Conservation (phyloP, 129 eudicot genomes). For the Flaveria brownii region DNA sequence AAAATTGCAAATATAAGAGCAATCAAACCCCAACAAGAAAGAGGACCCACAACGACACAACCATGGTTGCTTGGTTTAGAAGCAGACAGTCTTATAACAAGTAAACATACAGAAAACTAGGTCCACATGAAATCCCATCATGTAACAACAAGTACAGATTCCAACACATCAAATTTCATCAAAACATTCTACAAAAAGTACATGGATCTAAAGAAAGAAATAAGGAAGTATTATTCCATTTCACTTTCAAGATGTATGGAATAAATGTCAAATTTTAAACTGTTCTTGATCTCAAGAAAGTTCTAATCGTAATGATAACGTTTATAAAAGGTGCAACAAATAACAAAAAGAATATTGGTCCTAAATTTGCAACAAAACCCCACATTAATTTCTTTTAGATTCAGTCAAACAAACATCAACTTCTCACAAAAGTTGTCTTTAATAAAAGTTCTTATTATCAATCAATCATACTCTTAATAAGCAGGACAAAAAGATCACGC, state of each 20-base stretch:
- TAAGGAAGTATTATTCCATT: too few relatives aligned
- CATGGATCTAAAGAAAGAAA: background rate
- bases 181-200: background rate
- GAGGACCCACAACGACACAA: background rate
- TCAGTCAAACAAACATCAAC: too few relatives aligned
- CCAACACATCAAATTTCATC: background rate
- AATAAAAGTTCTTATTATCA: background rate
- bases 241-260: too few relatives aligned
- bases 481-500: too few relatives aligned
- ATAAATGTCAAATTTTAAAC: background rate
- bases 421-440: background rate
- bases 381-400: background rate
- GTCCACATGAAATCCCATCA: background rate
- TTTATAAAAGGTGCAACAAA: background rate
- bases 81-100: constrained; percentile 3
- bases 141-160: too few relatives aligned
- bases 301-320: background rate
- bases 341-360: background rate
- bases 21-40: constrained; percentile 13
- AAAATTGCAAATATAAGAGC: background rate
- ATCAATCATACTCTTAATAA: background rate
- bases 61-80: background rate
- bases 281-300: background rate
- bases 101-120: background rate
- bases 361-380: background rate